Base-by-base conservation (phyloP, 768 basidiomycete genomes). In the Boletus vermiculosoides region DNA sequence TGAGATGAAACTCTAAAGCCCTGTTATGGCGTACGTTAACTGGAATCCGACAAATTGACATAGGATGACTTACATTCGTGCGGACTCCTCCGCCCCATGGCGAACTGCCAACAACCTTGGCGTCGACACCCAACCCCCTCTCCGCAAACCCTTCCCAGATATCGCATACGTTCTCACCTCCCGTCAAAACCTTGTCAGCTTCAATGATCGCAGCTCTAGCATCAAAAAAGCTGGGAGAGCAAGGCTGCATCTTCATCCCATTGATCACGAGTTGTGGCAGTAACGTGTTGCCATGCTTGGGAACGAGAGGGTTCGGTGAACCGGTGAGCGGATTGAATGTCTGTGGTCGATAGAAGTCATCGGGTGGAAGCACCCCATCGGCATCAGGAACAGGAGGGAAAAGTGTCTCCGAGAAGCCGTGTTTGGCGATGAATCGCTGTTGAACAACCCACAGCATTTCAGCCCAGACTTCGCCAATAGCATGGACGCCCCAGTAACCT, bases 401-500 rank as follows among this genome's bases (percentile, higher is more conserved):
- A 44, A 97, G 79, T 2, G 78, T 80, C 13, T 86, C 81, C 18
- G 83, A 79, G 80, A 83, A 96, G 0, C 92, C 93, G 69, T 97
- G 85, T 73, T 90, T 88, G 73, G 76, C 75, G 66, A 97, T 90
- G 34, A 98, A 74, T 22, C 78, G 73, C 65, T 93, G 83, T 20
- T 83, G 80, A 46, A 90, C 79, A 63, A 92, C 80, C 89, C 89
- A 94, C 52, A 94, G 86, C 25, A 92, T 87, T 77, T 94, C 75
- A 5, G 94, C 95, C 94, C 95, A 98, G 52, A 98, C 95, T 74
- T 96, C 94, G 44, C 94, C 94, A 59, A 94, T 87, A 22, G 89
- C 88, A 65, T 90, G 89, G 10, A 95, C 94, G 36, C 93, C 92
- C 87, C 92, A 96, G 79, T 95, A 95, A 18, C 92, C 92, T 3